Evolutionary conservation across 352 stramenopile genomes (phyloP), one percentile per base, ranked within the genome.

Genomic region (Phytophthora uliginosa): DNA sequence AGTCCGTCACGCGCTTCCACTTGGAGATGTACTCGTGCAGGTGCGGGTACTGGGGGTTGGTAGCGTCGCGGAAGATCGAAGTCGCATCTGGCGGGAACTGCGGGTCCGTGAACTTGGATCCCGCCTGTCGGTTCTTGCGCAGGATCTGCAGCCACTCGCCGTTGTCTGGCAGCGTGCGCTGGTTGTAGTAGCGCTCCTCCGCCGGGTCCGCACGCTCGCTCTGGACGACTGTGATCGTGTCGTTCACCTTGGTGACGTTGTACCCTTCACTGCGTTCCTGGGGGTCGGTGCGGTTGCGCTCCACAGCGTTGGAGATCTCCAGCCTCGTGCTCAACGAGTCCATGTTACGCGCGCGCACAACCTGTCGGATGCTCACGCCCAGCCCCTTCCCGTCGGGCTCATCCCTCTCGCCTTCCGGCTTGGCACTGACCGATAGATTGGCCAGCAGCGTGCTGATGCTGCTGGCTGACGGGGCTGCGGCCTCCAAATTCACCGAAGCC

Each of bases 1-100:
- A 95, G 17, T 95, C 89, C 28, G 83, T 90, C 60, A 96, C 79
- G 47, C 89, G 89, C 73, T 95, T 95, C 89, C 89, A 96, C 68
- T 94, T 95, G 71, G 74, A 92, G 47, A 96, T 78, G 45, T 90
- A 83, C n/a, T 93, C 81, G 31, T 93, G 84, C 51, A 96, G 50
- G 53, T 94, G 87, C 26, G 88, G 81, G 31, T 90, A 90, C 58
- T 87, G 89, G 24, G 90, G 89, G 70, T 92, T 85, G 22, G 66
- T 81, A 17, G 61, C 69, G 57, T 95, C 85, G 10, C 82, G 84
- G 61, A 88, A 96, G 9, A 96, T 78, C 36, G 89, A 94, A 1
- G 81, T 80, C 9, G 74, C 69, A 42, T 94, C 83, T 4, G 89
- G 89, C 8, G 87, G 83, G 63, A 96, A 96, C 63, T 94, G 86